Conservation (phyloP, 306 rosid genomes). For the Glycyrrhiza uralensis region DNA sequence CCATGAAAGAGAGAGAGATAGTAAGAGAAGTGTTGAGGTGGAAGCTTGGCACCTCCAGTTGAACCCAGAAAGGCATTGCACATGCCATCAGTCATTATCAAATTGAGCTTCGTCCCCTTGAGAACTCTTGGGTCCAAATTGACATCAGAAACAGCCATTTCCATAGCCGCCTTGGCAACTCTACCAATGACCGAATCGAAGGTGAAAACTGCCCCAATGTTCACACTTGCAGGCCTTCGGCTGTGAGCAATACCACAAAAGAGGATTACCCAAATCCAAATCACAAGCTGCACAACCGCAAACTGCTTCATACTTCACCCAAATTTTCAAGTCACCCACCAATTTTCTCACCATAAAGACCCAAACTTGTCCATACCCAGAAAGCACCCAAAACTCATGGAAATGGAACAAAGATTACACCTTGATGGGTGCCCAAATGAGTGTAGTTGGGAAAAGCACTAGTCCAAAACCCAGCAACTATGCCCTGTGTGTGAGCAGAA, state of each 20-base stretch:
- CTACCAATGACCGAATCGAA: constrained; percentile 80
- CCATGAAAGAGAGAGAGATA: neutral
- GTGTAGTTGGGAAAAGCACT: neutral
- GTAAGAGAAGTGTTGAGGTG: constrained; percentile 5
- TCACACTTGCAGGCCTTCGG: constrained; percentile 58
- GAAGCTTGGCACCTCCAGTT: constrained; percentile 57
- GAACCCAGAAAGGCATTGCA: constrained; percentile 76
- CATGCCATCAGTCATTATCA: constrained; percentile 50
- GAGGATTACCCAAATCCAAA: constrained; percentile 48
- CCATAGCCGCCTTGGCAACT: constrained; percentile 63
- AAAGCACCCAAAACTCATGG: constrained; percentile 12
- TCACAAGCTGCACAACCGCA: constrained; percentile 26
- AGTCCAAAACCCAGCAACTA: neutral
- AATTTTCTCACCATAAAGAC: constrained; percentile 20
- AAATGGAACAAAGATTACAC: constrained; percentile 3
- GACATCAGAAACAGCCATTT: constrained; percentile 74
- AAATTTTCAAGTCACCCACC: constrained; percentile 20
- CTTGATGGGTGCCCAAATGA: constrained; percentile 15
- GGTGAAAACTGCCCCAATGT: constrained; percentile 72
- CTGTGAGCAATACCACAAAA: constrained; percentile 42
- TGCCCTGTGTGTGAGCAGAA: neutral
- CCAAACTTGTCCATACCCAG: constrained; percentile 25
- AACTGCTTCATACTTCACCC: constrained; percentile 39
- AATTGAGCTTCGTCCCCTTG: constrained; percentile 49
- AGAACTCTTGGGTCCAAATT: constrained; percentile 67